Base-by-base conservation (phyloP, 1,139 yeast species). In the Candida glucosophila region DNA sequence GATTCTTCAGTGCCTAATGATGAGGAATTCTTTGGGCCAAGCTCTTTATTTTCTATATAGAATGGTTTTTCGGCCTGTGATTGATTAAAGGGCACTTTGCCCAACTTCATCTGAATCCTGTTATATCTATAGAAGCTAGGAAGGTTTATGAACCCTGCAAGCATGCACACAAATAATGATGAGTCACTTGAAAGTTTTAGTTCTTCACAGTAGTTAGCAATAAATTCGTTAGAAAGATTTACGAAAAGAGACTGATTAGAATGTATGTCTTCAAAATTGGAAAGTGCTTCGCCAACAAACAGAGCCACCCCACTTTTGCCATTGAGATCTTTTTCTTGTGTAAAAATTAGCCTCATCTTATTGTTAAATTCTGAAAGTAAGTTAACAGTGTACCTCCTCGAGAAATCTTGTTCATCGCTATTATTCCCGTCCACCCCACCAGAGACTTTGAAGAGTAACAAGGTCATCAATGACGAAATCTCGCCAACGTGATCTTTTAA, bases 121-220 rank as follows among this genome's bases (percentile, higher is more conserved):
- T 58, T 63, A 38, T 76, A 77, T 47, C 82, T 83, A 43, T 78
- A 66, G 44, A 81, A 74, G 30, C 67, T 71, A 9, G 92, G 92
- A 30, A 82, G 58, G 24, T 88, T 78, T 12, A 79, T 59, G 25
- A 73, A 68, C 2, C 94, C 90, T 1, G 92, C 77, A 24, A 80
- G 54, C 2, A 78, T 55, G 8, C 81, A 67, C 37, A 77, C 67
- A 47, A 73, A 77, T 17, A 83, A 48, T 0, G 92, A 81, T 0
- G 92, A 78, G 33, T 78, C 82, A 14, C 77, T 73, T 1, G 83
- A 69, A 18, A 81, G 57, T 4, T 75, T 74, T 40, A 77, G 53
- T 26, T 69, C 57, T 8, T 73, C 60, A 43, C 94, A 81, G 40
- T 67, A 83, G 35, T 77, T 83, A 6, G 75, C 67, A 4, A 77